phyloP scores from a whole-genome alignment of 768 basidiomycete species.

The Boletus huronensis region DNA sequence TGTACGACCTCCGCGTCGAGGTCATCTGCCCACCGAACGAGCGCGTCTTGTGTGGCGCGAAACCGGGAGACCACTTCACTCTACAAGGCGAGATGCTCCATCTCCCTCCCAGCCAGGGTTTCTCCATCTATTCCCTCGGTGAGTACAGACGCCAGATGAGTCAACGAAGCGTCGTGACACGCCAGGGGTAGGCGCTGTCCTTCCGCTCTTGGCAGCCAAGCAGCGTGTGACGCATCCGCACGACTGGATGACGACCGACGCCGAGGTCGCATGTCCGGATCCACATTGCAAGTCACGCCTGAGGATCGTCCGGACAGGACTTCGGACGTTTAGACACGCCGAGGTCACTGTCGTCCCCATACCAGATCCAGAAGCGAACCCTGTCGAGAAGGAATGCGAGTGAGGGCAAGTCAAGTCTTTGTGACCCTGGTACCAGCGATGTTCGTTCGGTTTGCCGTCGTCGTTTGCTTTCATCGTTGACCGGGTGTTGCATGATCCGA shows the following conservation, averaged over 20 bases:
- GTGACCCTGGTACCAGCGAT: no score
- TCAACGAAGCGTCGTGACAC: not conserved
- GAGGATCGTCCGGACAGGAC: constrained; percentile 47
- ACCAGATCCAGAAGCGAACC: not conserved
- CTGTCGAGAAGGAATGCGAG: not conserved
- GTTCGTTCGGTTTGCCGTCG: not conserved
- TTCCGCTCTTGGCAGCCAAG: constrained; percentile 67
- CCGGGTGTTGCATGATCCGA: no score
- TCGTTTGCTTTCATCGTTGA: no score
- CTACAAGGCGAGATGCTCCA: constrained; percentile 62
- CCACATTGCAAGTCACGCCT: constrained; percentile 58
- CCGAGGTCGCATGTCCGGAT: constrained; percentile 63
- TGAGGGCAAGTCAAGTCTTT: not conserved
- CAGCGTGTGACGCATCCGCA: constrained; percentile 51
- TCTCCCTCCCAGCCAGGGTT: constrained; percentile 58
- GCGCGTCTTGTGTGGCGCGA: constrained; percentile 62
- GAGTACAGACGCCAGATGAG: not conserved
- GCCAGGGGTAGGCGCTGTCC: constrained; percentile 45
- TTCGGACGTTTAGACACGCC: constrained; percentile 51
- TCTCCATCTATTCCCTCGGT: constrained; percentile 69
- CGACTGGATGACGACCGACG: constrained; percentile 70
- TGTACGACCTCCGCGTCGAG: constrained; percentile 65
- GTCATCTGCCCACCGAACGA: constrained; percentile 55
- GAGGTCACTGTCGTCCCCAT: constrained; percentile 51
- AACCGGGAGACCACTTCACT: constrained; percentile 58